Conservation (phyloP, 331 rosid genomes). For the Quercus phellos region DNA sequence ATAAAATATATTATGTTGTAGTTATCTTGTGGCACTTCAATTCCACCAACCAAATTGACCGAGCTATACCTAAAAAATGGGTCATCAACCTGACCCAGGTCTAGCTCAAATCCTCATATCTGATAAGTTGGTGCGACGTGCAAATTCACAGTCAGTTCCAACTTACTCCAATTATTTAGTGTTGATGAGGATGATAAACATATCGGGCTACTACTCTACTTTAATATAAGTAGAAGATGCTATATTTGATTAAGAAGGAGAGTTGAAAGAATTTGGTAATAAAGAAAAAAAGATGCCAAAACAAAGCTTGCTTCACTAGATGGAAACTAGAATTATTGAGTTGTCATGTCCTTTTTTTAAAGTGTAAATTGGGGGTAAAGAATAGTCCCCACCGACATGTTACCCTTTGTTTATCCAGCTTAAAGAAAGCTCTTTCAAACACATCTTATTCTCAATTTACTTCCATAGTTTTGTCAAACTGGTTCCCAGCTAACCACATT, state of each 20-base stretch:
- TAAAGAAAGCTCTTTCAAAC: conserved; percentile 21
- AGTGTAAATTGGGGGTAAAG: conserved; percentile 21
- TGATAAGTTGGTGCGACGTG: neutral
- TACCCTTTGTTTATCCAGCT: conserved; percentile 36
- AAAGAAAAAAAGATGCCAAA: conserved; percentile 24
- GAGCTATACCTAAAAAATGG: neutral
- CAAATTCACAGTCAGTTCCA: neutral
- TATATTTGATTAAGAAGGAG: conserved; percentile 19
- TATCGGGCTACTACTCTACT: neutral
- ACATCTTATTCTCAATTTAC: conserved; percentile 22
- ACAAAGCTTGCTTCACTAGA: conserved; percentile 58
- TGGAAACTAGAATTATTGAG: conserved; percentile 55
- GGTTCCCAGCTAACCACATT: neutral
- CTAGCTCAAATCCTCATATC: neutral
- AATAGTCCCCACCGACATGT: conserved; percentile 46
- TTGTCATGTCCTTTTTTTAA: conserved; percentile 47
- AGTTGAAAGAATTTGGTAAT: conserved; percentile 1
- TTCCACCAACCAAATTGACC: too few species aligned
- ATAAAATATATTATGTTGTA: too few species aligned
- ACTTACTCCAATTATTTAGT: neutral
- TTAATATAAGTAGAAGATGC: conserved; percentile 15
- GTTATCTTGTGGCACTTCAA: too few species aligned
- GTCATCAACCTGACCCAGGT: neutral
- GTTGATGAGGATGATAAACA: neutral
- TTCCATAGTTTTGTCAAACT: conserved; percentile 27